Evolutionary conservation across 225 moss, liverwort and hornwort genomes (phyloP).

Genomic region (Marchantia polymorpha): DNA sequence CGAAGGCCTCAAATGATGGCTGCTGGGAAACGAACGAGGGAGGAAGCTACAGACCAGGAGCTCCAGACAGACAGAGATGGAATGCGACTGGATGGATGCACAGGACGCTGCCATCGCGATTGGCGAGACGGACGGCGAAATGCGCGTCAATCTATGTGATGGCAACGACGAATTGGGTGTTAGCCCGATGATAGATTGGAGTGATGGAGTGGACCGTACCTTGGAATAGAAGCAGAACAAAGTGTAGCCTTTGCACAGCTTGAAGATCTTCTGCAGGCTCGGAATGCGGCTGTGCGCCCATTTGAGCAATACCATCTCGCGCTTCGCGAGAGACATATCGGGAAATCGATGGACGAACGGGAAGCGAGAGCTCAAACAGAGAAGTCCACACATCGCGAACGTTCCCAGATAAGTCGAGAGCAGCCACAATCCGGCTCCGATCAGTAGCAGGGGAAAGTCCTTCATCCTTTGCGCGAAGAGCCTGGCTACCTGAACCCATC

Average conservation of each 20-base stretch:
- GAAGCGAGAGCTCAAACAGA: constrained; percentile 42
- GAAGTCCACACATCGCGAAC: constrained; percentile 49
- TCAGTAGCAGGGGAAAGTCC: constrained; percentile 25
- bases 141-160: too few species aligned
- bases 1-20: too few species aligned
- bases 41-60: too few species aligned
- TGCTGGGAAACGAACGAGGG: too few species aligned
- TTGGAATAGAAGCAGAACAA: constrained; percentile 57
- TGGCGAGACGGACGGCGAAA: too few species aligned
- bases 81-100: too few species aligned
- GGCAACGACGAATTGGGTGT: too few species aligned
- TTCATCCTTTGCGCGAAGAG: constrained; percentile 44
- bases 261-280: constrained; percentile 42
- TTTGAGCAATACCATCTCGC: constrained; percentile 50
- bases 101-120: too few species aligned
- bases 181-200: too few species aligned
- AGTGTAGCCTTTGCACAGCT: constrained; percentile 46
- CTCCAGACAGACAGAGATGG: too few species aligned
- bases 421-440: constrained; percentile 51
- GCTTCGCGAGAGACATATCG: constrained; percentile 37
- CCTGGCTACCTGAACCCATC: constrained; percentile 60
- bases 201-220: constrained; percentile 33
- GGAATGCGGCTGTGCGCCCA: constrained; percentile 55
- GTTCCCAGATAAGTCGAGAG: constrained; percentile 63
- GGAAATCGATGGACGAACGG: constrained; percentile 55